These are phyloP conservation scores for Solanum bukasovii DNA, from an alignment of 257 asterid genomes.

Conservation along the genomic window DNA sequence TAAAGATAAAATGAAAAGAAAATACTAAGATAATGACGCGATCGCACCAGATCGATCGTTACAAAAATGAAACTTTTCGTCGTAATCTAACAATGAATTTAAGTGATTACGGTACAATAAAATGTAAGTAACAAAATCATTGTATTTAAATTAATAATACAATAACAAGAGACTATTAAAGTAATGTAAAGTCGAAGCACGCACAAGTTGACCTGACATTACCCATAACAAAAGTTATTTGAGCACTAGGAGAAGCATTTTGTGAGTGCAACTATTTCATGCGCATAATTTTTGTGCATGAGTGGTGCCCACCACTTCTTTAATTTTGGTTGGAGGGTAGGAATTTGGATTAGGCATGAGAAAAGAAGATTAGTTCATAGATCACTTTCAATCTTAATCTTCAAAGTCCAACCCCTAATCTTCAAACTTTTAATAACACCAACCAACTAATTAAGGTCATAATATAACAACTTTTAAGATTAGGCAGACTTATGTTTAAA, in stretches of 20 bases:
- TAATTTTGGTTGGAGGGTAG: not conserved
- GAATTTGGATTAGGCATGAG: not conserved
- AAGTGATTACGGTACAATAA: not conserved
- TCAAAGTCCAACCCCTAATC: not conserved
- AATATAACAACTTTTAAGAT: not conserved
- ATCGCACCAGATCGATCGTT: not conserved
- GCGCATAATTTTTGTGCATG: slow-evolving; percentile 41
- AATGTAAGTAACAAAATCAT: not conserved
- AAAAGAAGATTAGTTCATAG: not conserved
- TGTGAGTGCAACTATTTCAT: slow-evolving; percentile 62
- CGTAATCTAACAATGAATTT: not conserved
- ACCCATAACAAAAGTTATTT: not conserved
- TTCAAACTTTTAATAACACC: not conserved
- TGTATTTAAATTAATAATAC: not conserved
- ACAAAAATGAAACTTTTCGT: not conserved
- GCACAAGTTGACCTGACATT: not conserved
- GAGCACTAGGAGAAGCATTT: slow-evolving; percentile 5
- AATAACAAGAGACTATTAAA: not conserved
- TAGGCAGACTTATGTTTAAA: not conserved
- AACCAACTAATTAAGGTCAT: not conserved
- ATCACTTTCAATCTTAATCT: slow-evolving; percentile 3
- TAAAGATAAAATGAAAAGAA: not conserved
- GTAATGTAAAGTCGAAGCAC: not conserved
- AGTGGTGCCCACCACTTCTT: slow-evolving; percentile 39
- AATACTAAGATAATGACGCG: not conserved